A percentile compares a stretch with the other conserved stretches of the same genome.
Conservation (phyloP, 805 yeast genomes). For the Metschnikowia rubicola region DNA sequence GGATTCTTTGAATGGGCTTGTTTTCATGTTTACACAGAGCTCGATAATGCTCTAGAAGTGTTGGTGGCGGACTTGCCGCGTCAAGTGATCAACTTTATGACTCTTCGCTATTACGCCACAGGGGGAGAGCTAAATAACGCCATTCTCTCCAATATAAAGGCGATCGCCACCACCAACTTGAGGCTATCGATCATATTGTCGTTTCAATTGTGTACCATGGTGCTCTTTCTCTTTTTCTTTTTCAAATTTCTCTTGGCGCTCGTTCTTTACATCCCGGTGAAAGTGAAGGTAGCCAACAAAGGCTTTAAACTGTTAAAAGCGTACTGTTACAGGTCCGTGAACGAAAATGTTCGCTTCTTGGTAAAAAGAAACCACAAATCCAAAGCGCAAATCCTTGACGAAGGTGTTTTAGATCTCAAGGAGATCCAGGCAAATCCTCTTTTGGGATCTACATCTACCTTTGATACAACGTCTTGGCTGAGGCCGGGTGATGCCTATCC, state of each 20-base stretch:
- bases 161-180: conserved; percentile 58
- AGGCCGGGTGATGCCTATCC: neutral
- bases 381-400: conserved; percentile 29
- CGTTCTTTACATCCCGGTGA: conserved; percentile 49
- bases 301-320: conserved; percentile 49
- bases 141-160: conserved; percentile 44
- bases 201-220: conserved; percentile 71
- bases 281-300: conserved; percentile 37
- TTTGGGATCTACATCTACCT: conserved; percentile 17
- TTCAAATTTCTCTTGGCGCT: conserved; percentile 53
- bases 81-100: conserved; percentile 77
- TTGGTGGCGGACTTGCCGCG: conserved; percentile 82
- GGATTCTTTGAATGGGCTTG: conserved; percentile 64
- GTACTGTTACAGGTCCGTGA: conserved; percentile 59
- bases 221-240: conserved; percentile 70
- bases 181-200: conserved; percentile 69
- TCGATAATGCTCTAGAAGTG: conserved; percentile 59
- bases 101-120: conserved; percentile 52
- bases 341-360: conserved; percentile 51
- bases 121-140: conserved; percentile 44
- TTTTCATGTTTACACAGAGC: conserved; percentile 59
- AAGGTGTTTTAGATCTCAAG: conserved; percentile 25
- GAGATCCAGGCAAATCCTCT: conserved; percentile 29
- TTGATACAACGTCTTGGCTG: conserved; percentile 9
- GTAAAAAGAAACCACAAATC: conserved; percentile 43